Base-by-base conservation (phyloP, 768 basidiomycete genomes). In the Termitomyces sp. region DNA sequence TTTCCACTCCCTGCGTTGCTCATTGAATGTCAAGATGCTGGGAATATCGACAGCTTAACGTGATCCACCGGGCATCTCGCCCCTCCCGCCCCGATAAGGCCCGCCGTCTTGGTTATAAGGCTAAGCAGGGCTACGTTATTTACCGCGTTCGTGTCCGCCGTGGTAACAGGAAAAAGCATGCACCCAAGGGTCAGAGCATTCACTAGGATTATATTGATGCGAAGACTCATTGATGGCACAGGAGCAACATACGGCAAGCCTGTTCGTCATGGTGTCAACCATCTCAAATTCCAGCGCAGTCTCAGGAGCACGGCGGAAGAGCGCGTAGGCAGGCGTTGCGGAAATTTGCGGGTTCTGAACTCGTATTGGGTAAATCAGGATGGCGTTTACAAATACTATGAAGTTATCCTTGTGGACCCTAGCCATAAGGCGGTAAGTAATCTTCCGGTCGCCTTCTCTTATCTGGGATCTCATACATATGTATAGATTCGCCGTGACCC, bases 341-440 rank as follows among this genome's bases (percentile, higher is more conserved):
- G 94, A 51, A 98, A 98, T 73, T 74, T 99, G 68, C 86, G 97
- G 53, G 97, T 99, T 61, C 71, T 97, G 66, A 97, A 96, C 78
- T 98, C 96, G 44, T 98, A 98, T 83, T 99, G 97, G 97, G 78
- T 99, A 68, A 98, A 98, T 77, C 94, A 96, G 76, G 94, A 98
- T 69, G 94, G 94, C 74, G 91, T 97, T 29, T 97, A 96, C 85
- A 97, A 96, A 73, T 98, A 97, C 80, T 99, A 86, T 78, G 97
- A 99, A 72, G 93, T 99, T 66, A 98, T 99, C 71, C 84, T 97
- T 61, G 95, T 99, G 56, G 97, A 99, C 68, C 94, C 94, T 56
- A 86, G 70, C 69, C 93, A 96, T 80, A 95, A 94, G 70, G 93
- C 91, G 65, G 93, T 94, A 69, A 66, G 92, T 75, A 7, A 13